Percentiles rank a stretch among this genome's conserved stretches.
Evolutionary conservation across 768 basidiomycete genomes (phyloP).

Genomic region (Lactifluus piperatus): DNA sequence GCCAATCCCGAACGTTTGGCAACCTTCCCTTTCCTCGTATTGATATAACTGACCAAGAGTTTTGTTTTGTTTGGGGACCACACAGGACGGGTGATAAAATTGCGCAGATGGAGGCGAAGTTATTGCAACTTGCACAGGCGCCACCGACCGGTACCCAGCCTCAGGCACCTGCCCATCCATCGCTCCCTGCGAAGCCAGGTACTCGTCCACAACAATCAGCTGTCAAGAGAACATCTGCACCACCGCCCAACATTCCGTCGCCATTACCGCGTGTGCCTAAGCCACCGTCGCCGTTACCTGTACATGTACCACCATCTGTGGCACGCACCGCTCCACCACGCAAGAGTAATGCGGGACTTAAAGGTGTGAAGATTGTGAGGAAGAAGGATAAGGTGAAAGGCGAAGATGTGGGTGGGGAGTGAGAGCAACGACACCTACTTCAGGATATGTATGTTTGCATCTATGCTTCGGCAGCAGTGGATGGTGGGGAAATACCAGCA

Average conservation of each 20-base stretch:
- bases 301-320: neutral
- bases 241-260: neutral
- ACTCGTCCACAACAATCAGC: neutral
- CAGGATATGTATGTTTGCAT: neutral
- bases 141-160: slow-evolving; percentile 12
- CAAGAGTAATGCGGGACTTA: slow-evolving; percentile 15
- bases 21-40: neutral
- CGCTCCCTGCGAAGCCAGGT: slow-evolving; percentile 10
- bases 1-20: neutral
- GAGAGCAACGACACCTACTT: no score
- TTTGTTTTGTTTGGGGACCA: slow-evolving; percentile 11
- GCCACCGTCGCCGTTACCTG: slow-evolving; percentile 1
- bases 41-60: neutral
- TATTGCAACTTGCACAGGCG: slow-evolving; percentile 60
- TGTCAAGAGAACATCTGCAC: neutral
- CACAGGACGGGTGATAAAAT: slow-evolving; percentile 83
- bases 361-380: slow-evolving; percentile 26
- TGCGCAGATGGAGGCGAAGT: slow-evolving; percentile 92
- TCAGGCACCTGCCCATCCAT: slow-evolving; percentile 29
- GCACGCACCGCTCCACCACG: neutral
- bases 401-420: slow-evolving; percentile 2
- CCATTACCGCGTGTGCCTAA: slow-evolving; percentile 3
- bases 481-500: neutral
- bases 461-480: neutral
- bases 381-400: slow-evolving; percentile 17